Evolutionary conservation across 1,284 basidiomycete genomes (phyloP), one percentile per base, ranked within the genome.

Genomic region (Trichosporon asahii): DNA sequence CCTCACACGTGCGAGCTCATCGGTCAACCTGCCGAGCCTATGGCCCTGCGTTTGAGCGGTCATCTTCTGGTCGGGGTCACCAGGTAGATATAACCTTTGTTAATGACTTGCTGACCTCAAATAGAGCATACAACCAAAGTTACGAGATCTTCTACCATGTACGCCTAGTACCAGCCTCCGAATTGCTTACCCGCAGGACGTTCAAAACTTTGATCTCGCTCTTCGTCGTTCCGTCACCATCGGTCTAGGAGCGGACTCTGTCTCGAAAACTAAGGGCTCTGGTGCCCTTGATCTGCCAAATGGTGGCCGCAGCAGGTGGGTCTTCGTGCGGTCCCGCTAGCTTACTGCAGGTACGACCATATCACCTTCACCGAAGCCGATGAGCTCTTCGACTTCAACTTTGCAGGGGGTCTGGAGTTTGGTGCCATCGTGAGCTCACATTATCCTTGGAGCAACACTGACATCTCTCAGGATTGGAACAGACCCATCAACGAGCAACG

Each of bases 51-150:
- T 63, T 85, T 95, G 68, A 93, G 92, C 12, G 93, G 92, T 70
- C 92, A 92, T 78, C 83, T 95, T 40, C 89, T 95, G 85, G 89
- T 94, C 68, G 93, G 93, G 6, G 93, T 91, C 23, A 90, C 90
- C 25, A 88, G 93, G 93, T 94, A 79, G 73, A 87, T 57, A 79
- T 73, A 87, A 57, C 15, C 14, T n/a, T 9, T 0, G 27, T 27
- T 2, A 14, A 29, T 8, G 14, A 4, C 3, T 8, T 1, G 25
- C 69, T 61, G 12, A 64, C 40, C 31, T 5, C 65, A 79, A 49
- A 5, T 64, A 79, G 78, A 27, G 76, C 78, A 3, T 80, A 77
- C 55, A 70, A 75, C 46, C 78, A 79, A 25, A 79, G 73, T 53
- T 78, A 76, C 65, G 78, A 78, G 12, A 70, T 77, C 9, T 80